Conservation (phyloP, 2,329 filamentous ascomycete species). For the Fusarium udum region DNA sequence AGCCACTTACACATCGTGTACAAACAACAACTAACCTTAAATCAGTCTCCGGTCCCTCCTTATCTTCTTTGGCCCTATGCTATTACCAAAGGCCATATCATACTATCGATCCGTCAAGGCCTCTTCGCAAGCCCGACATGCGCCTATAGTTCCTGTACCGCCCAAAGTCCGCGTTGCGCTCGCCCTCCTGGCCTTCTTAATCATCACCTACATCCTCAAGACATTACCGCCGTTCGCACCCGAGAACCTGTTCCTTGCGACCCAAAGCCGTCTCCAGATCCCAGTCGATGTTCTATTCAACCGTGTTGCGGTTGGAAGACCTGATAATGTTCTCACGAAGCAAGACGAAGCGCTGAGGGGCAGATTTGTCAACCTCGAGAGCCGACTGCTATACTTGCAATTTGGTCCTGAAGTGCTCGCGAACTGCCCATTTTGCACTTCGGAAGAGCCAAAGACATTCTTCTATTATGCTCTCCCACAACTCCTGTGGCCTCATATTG, state of each 20-base stretch:
- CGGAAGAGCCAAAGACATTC: slow-evolving; percentile 76
- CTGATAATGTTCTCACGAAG: slow-evolving; percentile 57
- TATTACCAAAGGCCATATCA: slow-evolving; percentile 72
- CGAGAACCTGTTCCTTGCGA: slow-evolving; percentile 82
- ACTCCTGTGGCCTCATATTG: slow-evolving; percentile 79
- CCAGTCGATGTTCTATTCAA: slow-evolving; percentile 86
- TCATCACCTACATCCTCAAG: slow-evolving; percentile 60
- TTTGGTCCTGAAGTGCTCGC: slow-evolving; percentile 80
- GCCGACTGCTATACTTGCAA: slow-evolving; percentile 81
- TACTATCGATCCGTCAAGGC: slow-evolving; percentile 68
- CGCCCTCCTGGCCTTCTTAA: slow-evolving; percentile 64
- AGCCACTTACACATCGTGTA: slow-evolving; percentile 8
- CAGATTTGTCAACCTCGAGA: slow-evolving; percentile 76
- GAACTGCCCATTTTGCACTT: slow-evolving; percentile 82
- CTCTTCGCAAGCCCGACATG: slow-evolving; percentile 54
- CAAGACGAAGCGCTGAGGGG: slow-evolving; percentile 72
- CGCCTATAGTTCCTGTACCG: slow-evolving; percentile 66
- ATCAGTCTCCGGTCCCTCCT: slow-evolving; percentile 63
- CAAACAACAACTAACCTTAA: slow-evolving; percentile 16
- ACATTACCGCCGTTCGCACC: slow-evolving; percentile 75
- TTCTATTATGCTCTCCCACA: slow-evolving; percentile 82
- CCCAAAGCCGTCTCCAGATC: slow-evolving; percentile 83
- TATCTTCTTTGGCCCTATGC: slow-evolving; percentile 74
- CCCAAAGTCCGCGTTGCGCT: slow-evolving; percentile 64
- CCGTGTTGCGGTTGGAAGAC: slow-evolving; percentile 70